These are phyloP conservation scores for Saccharomyces paradoxus DNA, from an alignment of 805 yeast species.

Conservation along the genomic window DNA sequence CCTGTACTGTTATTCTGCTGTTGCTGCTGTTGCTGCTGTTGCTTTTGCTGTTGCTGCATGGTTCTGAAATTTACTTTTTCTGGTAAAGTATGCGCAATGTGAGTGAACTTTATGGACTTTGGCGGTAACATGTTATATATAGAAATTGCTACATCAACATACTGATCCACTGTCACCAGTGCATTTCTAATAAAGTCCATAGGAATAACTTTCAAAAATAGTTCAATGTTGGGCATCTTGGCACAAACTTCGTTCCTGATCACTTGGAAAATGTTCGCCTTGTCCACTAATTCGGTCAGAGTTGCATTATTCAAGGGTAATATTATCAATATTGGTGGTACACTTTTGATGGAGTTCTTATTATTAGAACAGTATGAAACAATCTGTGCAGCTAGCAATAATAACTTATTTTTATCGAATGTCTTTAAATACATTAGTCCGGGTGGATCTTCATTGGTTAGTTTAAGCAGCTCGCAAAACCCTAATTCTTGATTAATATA, in stretches of 20 bases:
- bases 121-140: slow-evolving; percentile 48
- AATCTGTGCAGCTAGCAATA: slow-evolving; percentile 42
- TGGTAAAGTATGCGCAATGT: slow-evolving; percentile 37
- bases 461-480: slow-evolving; percentile 27
- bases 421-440: slow-evolving; percentile 23
- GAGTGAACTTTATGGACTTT: slow-evolving; percentile 28
- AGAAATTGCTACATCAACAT: slow-evolving; percentile 40
- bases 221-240: slow-evolving; percentile 23
- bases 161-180: slow-evolving; percentile 23
- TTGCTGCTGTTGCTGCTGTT: slow-evolving; percentile 9
- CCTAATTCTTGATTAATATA: slow-evolving; percentile 30
- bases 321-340: slow-evolving; percentile 24
- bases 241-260: slow-evolving; percentile 35
- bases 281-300: slow-evolving; percentile 39
- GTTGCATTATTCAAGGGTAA: slow-evolving; percentile 20
- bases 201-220: slow-evolving; percentile 36
- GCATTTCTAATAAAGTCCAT: slow-evolving; percentile 34
- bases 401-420: slow-evolving; percentile 38
- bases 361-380: slow-evolving; percentile 29
- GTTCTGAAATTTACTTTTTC: slow-evolving; percentile 38
- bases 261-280: slow-evolving; percentile 39
- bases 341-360: slow-evolving; percentile 21
- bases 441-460: slow-evolving; percentile 22
- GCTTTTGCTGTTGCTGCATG: slow-evolving; percentile 21
- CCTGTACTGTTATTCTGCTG: slow-evolving; percentile 20